Base-by-base conservation (phyloP, 2,329 filamentous ascomycete genomes). In the Periconia sp. region DNA sequence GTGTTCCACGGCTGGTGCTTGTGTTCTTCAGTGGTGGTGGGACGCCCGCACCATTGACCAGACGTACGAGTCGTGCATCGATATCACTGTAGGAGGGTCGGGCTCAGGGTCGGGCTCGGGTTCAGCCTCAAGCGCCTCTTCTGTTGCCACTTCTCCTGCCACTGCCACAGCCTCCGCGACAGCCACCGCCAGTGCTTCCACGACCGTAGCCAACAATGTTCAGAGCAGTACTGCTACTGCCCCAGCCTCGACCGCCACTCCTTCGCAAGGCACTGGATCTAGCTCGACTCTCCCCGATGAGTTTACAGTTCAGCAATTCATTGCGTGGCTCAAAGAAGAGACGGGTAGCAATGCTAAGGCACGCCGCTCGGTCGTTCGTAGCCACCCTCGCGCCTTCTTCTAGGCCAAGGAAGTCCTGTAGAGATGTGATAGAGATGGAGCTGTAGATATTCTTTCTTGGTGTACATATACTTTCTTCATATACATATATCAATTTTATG, bases 11-110 rank as follows among this genome's bases (percentile, higher is more conserved):
- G 73, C 75, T 15, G 81, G 81, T 29, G 66, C 68, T 44, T 79
- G 79, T 57, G 79, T 80, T 3, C 72, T 85, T 32, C 82, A 85
- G 66, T 84, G 82, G 81, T 84, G 73, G 66, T 85, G 82, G 82
- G 74, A 82, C 47, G 80, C 81, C 12, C 56, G 68, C 11, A 71
- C 69, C 40, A 77, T 81, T 48, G 57, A 78, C 44, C 83, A 86
- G 74, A 84, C 82, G 9, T 86, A 86, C 60, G 79, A 83, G 71
- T 76, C 77, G 36, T 86, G 83, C 66, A 71, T 85, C 37, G 83
- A 86, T 58, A 84, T 86, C 59, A 74, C 65, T 29, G 65, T 77
- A 43, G 62, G 63, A 35, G 69, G 63, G 30, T 57, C 59, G 48
- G 61, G 63, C 38, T 61, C 61, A 13, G 54, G 54, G 33, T 56